phyloP scores from a whole-genome alignment of 257 asterid genomes.

The Scutellaria galericulata region DNA sequence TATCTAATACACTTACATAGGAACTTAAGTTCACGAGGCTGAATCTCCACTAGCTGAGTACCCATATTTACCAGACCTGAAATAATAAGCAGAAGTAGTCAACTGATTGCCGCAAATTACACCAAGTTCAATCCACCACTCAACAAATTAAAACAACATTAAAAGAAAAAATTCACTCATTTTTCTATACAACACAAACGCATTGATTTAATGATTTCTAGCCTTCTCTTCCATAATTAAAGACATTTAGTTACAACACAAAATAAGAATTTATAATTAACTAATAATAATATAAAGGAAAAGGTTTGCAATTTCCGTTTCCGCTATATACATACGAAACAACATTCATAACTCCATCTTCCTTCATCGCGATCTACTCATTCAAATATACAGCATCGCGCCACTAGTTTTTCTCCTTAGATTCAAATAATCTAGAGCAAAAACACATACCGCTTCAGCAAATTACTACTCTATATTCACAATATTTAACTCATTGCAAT shows the following conservation, averaged over 20 bases:
- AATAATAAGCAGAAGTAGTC: constrained; percentile 28
- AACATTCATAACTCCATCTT: constrained; percentile 23
- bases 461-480: constrained; percentile 22
- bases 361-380: constrained; percentile 35
- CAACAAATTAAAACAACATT: background rate
- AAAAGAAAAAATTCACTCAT: background rate
- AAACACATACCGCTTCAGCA: constrained; percentile 19
- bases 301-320: background rate
- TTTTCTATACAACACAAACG: background rate
- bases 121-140: background rate
- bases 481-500: constrained; percentile 27
- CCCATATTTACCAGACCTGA: constrained; percentile 56
- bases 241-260: background rate
- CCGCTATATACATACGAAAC: constrained; percentile 16
- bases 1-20: constrained; percentile 50
- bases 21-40: constrained; percentile 84
- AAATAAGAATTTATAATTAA: background rate
- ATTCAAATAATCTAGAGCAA: constrained; percentile 14
- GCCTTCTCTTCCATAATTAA: constrained; percentile 21
- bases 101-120: constrained; percentile 14
- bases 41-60: constrained; percentile 66
- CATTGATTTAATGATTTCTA: background rate
- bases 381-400: constrained; percentile 27
- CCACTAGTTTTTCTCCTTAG: constrained; percentile 13
- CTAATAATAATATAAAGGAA: background rate